Percentiles rank a stretch among this genome's conserved stretches.
These are phyloP conservation scores for Tricholoma furcatifolium DNA, from an alignment of 768 basidiomycete genomes.

Conservation along the genomic window DNA sequence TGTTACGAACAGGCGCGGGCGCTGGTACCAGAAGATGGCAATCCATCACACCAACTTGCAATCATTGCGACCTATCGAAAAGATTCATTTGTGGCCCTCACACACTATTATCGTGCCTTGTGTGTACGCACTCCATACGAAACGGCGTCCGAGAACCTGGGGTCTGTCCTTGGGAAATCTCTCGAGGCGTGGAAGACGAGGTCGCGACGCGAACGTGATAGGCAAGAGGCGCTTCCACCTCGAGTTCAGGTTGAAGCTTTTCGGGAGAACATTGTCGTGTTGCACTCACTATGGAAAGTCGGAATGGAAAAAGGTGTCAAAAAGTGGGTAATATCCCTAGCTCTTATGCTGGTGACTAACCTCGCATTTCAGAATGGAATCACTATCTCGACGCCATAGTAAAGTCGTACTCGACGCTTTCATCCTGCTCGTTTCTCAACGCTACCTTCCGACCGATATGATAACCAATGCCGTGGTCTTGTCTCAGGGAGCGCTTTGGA, in stretches of 20 bases:
- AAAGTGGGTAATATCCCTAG: conserved; percentile 43
- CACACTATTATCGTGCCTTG: conserved; percentile 90
- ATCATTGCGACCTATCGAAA: conserved; percentile 84
- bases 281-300: conserved; percentile 75
- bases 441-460: conserved; percentile 70
- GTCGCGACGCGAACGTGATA: conserved; percentile 37
- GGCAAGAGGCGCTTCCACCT: conserved; percentile 38
- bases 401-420: conserved; percentile 56
- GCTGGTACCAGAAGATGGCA: conserved; percentile 86
- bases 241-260: conserved; percentile 59
- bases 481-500: conserved; percentile 82
- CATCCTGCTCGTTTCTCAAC: conserved; percentile 57
- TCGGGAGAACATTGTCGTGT: conserved; percentile 69
- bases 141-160: conserved; percentile 83
- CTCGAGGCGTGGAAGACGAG: conserved; percentile 57
- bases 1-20: conserved; percentile 86
- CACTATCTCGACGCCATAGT: conserved; percentile 45
- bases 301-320: conserved; percentile 51
- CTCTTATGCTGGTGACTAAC: conserved; percentile 3
- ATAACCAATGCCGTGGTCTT: conserved; percentile 75
- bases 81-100: conserved; percentile 77
- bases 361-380: conserved; percentile 40
- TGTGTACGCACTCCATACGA: conserved; percentile 86
- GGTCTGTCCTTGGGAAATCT: conserved; percentile 64
- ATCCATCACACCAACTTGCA: conserved; percentile 94